Percentiles rank a stretch among this genome's conserved stretches.
phyloP scores from a whole-genome alignment of 345 rosid species.

The Aegle marmelos region DNA sequence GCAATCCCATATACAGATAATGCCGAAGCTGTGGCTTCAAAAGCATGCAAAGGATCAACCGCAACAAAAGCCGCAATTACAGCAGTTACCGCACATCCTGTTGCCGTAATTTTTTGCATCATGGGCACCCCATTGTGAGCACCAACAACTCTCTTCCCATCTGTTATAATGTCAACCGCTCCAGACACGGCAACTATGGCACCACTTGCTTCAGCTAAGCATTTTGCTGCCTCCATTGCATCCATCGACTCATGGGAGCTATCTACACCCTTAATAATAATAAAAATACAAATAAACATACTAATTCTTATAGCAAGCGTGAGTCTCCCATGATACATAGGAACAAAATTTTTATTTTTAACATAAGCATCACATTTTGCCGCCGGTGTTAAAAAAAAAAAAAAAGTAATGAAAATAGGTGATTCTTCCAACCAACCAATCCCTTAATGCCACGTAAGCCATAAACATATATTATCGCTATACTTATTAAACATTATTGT shows the following conservation, averaged over 20 bases:
- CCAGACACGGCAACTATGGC: slow-evolving; percentile 76
- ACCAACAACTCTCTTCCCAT: slow-evolving; percentile 59
- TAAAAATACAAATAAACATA: neutral
- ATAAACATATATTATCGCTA: too few species aligned
- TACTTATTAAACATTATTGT: too few species aligned
- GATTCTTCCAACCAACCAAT: too few species aligned
- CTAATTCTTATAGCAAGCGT: neutral
- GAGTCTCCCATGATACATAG: neutral
- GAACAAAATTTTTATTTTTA: neutral
- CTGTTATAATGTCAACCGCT: slow-evolving; percentile 70
- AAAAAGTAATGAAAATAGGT: too few species aligned
- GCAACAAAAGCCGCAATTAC: slow-evolving; percentile 79
- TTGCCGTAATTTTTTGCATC: slow-evolving; percentile 89
- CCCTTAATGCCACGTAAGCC: too few species aligned
- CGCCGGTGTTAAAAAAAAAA: too few species aligned
- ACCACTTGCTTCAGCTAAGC: slow-evolving; percentile 58
- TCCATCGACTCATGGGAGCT: slow-evolving; percentile 73
- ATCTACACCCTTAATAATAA: slow-evolving; percentile 58
- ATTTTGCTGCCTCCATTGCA: slow-evolving; percentile 83
- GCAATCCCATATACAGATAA: slow-evolving; percentile 77
- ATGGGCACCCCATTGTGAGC: slow-evolving; percentile 74
- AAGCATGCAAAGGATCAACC: slow-evolving; percentile 44
- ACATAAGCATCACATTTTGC: neutral
- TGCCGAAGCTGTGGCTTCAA: slow-evolving; percentile 86
- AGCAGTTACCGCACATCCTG: slow-evolving; percentile 78